Evolutionary conservation across 257 asterid species (phyloP), one percentile per base, ranked within the genome.

Genomic region (Ophiorrhiza pumila): DNA sequence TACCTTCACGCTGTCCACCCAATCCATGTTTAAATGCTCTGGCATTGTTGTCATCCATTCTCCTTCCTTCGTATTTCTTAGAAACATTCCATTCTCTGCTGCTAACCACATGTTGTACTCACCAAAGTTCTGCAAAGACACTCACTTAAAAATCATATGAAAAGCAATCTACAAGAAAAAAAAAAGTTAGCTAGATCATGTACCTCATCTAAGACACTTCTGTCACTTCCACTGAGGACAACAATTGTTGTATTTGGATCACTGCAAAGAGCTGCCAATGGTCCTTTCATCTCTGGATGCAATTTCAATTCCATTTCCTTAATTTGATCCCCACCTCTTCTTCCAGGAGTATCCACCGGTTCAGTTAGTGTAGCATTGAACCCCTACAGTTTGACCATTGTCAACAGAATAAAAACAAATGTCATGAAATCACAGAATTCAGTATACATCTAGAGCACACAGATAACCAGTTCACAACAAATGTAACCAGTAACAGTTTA

Each of bases 21-120:
- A 94, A 14, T 94, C 99, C 98, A 88, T 91, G 71, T 83, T 88
- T 82, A 94, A 85, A 85, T 91, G 96, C 77, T 94, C 99, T 22
- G 99, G 99, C 99, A 94, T 91, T 6, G 99, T 91, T 29, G 99
- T 94, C 99, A 91, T 94, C 99, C 99, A 94, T 32, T 81, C 86
- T 57, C 97, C 69, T 39, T 12, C 93, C 50, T 74, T 87, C 22
- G 98, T 90, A 47, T 92, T 85, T 68, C 99, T 88, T 72, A 94
- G 85, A 81, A 94, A 94, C 99, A 94, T 91, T 72, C 99, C 99
- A 74, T 94, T 89, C 77, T 91, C 99, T 22, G 99, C 99, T 67
- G 99, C 99, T 80, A 94, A 78, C 99, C 99, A 94, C 93, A 91
- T 84, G 83, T 91, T 85, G 84, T 79, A 91, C 86, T 85, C 91